Percentiles rank a stretch among this genome's conserved stretches.
These are phyloP conservation scores for Botryotinia globosa DNA, from an alignment of 2,329 filamentous ascomycete species.

Conservation along the genomic window DNA sequence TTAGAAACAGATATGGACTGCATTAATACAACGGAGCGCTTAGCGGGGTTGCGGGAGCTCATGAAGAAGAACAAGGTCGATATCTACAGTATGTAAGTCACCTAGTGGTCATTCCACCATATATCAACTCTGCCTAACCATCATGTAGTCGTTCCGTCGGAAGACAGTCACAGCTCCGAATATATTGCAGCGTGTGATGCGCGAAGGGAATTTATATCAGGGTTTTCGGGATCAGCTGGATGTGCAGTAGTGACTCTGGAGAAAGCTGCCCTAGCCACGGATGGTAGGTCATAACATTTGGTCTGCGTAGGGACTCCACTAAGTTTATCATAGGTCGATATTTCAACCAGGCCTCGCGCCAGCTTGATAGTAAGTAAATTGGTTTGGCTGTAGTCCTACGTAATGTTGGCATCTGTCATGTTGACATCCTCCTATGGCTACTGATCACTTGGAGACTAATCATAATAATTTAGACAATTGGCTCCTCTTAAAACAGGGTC, in stretches of 20 bases:
- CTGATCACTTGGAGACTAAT: conserved; percentile 7
- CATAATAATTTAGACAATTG: conserved; percentile 59
- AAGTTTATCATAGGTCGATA: conserved; percentile 60
- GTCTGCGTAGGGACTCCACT: not conserved
- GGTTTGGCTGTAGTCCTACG: not conserved
- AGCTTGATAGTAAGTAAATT: conserved; percentile 63
- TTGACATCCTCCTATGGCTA: not conserved
- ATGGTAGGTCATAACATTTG: conserved; percentile 47
- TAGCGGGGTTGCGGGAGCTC: conserved; percentile 72
- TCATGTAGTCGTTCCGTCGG: conserved; percentile 81
- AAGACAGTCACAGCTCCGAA: conserved; percentile 96
- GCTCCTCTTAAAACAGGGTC: conserved; percentile 85
- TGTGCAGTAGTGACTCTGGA: conserved; percentile 84
- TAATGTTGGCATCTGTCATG: not conserved
- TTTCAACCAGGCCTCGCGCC: conserved; percentile 91
- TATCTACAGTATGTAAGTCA: conserved; percentile 72
- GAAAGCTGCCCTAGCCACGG: conserved; percentile 87
- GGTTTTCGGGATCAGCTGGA: conserved; percentile 92
- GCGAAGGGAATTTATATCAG: conserved; percentile 85
- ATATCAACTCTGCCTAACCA: conserved; percentile 27
- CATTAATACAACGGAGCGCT: conserved; percentile 74
- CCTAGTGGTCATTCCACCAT: conserved; percentile 24
- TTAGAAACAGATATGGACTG: conserved; percentile 60
- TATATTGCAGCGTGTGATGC: conserved; percentile 97
- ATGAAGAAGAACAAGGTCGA: conserved; percentile 88